Evolutionary conservation across 768 basidiomycete species (phyloP), one percentile per base, ranked within the genome.

Genomic region (Mycena leptocephala): DNA sequence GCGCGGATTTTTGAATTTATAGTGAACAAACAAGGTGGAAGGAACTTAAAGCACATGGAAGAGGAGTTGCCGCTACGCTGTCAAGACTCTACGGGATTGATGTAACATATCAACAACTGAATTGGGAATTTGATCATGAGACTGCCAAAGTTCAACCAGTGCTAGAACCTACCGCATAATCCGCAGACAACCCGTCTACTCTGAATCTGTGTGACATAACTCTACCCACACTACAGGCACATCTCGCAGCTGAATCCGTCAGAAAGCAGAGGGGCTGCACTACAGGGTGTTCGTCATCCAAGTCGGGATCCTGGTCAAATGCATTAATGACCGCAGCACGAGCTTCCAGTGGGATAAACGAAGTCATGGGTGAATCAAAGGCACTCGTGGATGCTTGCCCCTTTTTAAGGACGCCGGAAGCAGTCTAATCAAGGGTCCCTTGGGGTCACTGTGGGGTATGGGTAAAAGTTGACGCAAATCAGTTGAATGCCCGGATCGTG

Each of bases 41-140:
- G 53, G 41, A 26, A 79, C 89, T 68, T 79, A n/a, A n/a, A n/a
- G n/a, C n/a, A n/a, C n/a, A 96, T 6, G 95, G 89, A 73, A 97
- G 87, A 14, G 93, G 92, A 9, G 93, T 89, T 1, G 95, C 92
- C 7, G 89, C 90, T 5, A 92, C 90, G 67, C 93, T 93, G 56
- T 89, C 89, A 35, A 95, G 81, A 1, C 75, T 83, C 0, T 93
- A 90, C 4, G 96, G 96, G 80, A 97, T 96, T 2, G 92, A 93
- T 2, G 95, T 95, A 26, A 96, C 91, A 81, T 92, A 74, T 91
- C 85, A 26, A 91, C 88, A 93, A 86, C 90, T 92, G n/a, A 51
- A 24, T 28, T 28, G 58, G 68, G 43, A 51, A 33, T 43, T 64
- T n/a, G n/a, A n/a, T n/a, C n/a, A n/a, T 32, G 58, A 70, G 35